Evolutionary conservation across 139 green algal species (phyloP), one percentile per base, ranked within the genome.

Genomic region (Chlamydomonas urium): DNA sequence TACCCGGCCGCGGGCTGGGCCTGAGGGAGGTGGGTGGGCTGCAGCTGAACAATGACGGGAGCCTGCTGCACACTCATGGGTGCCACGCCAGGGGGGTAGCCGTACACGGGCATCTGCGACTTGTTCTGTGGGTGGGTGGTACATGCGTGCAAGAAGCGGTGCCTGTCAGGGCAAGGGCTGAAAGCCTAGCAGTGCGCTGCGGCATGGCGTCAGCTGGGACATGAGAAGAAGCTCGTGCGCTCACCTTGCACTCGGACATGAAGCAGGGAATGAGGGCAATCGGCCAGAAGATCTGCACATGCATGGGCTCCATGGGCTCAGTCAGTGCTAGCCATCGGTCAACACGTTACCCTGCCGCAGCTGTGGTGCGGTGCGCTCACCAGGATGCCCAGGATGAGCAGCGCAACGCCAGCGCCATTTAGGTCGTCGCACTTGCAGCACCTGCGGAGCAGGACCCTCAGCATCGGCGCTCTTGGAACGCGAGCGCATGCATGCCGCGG

Each of bases 361-460:
- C n/a, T n/a, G n/a, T n/a, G n/a, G n/a, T n/a, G n/a, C n/a, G n/a
- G n/a, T 31, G 53, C 24, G 8, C 53, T 32, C 53, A 62, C 53
- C 10, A 62, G 10, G 17, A 62, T 28, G 24, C 53, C 53, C 10
- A 62, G 10, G 19, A 62, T 31, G 53, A 62, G n/a, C 23, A 62
- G 53, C 23, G 53, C 53, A 8, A 62, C 23, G 21, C 53, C 53
- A 32, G 10, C 21, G 17, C 53, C 53, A 35, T 8, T 62, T 14
- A 62, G 24, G 53, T 62, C n/a, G 53, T 62, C 24, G 53, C 53
- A 62, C n/a, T 62, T 62, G 53, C 53, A 62, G 53, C 53, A 62
- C 23, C 53, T 62, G 17, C 53, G 23, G 10, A 62, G 24, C 10
- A 31, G n/a, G 5, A 62, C 21, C n/a, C n/a, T n/a, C n/a, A n/a